Conservation (phyloP, 2,329 filamentous ascomycete species). For the Celoporthe dispersa region DNA sequence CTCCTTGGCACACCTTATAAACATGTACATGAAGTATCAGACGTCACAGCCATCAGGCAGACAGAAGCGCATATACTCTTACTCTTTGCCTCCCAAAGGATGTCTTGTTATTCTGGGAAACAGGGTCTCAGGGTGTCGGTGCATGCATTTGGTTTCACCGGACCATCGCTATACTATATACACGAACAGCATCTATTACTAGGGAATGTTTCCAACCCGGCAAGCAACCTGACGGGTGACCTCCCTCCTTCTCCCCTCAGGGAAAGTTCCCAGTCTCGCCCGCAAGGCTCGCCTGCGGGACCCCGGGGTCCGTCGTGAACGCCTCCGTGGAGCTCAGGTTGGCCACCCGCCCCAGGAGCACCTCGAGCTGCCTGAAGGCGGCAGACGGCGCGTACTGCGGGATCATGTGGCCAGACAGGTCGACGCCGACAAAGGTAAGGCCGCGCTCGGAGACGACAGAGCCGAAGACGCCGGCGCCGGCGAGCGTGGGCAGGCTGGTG, state of each 20-base stretch:
- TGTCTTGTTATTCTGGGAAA: neutral
- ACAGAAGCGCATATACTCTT: too few relatives aligned
- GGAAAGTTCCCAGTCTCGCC: slow-evolving; percentile 16
- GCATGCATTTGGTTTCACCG: neutral
- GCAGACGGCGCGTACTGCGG: slow-evolving; percentile 71
- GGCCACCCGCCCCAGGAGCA: slow-evolving; percentile 71
- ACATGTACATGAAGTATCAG: too few relatives aligned
- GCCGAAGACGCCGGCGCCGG: slow-evolving; percentile 70
- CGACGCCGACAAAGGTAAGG: slow-evolving; percentile 70
- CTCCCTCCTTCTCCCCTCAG: neutral
- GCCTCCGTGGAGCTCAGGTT: slow-evolving; percentile 50
- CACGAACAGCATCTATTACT: neutral
- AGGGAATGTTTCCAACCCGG: neutral
- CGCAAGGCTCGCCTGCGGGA: slow-evolving; percentile 33
- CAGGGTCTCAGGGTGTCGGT: too few relatives aligned
- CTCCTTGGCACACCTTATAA: too few relatives aligned
- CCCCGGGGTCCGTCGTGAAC: slow-evolving; percentile 41
- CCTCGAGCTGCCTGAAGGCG: slow-evolving; percentile 74
- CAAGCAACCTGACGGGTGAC: neutral
- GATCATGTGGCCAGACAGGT: slow-evolving; percentile 69
- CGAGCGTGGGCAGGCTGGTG: slow-evolving; percentile 45
- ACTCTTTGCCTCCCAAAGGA: too few relatives aligned
- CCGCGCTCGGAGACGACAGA: slow-evolving; percentile 74
- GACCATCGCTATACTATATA: neutral
- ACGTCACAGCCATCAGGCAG: too few relatives aligned